Evolutionary conservation across 768 basidiomycete species (phyloP).

Genomic region (Vararia minispora): DNA sequence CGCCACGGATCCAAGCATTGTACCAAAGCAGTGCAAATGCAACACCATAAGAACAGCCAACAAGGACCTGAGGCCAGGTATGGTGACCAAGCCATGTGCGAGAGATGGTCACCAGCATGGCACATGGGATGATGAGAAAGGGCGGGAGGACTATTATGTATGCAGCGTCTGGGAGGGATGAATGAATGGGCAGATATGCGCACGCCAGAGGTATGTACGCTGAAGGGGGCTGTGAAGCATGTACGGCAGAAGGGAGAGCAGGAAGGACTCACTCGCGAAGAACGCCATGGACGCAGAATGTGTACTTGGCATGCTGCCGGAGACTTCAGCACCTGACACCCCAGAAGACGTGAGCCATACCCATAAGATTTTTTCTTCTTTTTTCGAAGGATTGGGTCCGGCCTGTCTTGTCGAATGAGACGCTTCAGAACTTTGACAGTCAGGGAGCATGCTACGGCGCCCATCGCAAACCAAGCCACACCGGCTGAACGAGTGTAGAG

Average conservation of each 20-base stretch:
- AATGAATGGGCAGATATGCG: conserved; percentile 46
- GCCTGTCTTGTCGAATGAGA: conserved; percentile 55
- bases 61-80: conserved; percentile 57
- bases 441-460: conserved; percentile 43
- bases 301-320: conserved; percentile 69
- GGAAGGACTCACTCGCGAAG: no score
- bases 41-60: conserved; percentile 45
- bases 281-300: conserved; percentile 63
- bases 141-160: conserved; percentile 32
- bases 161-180: conserved; percentile 31
- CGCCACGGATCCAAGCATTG: conserved; percentile 37
- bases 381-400: conserved; percentile 25
- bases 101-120: conserved; percentile 44
- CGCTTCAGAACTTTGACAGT: conserved; percentile 54
- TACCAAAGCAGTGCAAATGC: conserved; percentile 47
- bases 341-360: conserved; percentile 27
- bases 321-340: neutral
- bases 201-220: conserved; percentile 50
- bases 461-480: conserved; percentile 45
- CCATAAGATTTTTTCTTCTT: conserved; percentile 51
- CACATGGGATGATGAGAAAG: conserved; percentile 42
- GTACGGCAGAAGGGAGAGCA: no score
- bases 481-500: conserved; percentile 55
- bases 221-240: no score
- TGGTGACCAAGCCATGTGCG: conserved; percentile 72